phyloP scores from a whole-genome alignment of 2,329 filamentous ascomycete species.

The Diaporthe velutina region DNA sequence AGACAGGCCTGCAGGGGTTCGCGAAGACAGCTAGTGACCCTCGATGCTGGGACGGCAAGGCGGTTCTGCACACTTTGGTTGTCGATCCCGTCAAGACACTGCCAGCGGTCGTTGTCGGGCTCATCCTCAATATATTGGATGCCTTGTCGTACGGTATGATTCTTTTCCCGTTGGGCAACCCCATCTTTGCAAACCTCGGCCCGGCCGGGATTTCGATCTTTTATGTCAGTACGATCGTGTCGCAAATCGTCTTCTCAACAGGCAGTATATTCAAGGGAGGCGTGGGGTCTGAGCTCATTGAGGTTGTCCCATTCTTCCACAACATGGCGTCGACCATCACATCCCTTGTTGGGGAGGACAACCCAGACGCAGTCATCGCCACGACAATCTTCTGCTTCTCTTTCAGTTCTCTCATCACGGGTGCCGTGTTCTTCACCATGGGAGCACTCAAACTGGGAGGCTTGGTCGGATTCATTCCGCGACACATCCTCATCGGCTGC shows the following conservation, averaged over 20 bases:
- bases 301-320: slow-evolving; percentile 98
- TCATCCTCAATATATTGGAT: slow-evolving; percentile 93
- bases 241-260: slow-evolving; percentile 89
- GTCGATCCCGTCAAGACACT: slow-evolving; percentile 78
- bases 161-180: slow-evolving; percentile 89
- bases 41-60: slow-evolving; percentile 77
- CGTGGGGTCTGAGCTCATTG: slow-evolving; percentile 96
- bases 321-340: slow-evolving; percentile 96
- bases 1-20: slow-evolving; percentile 43
- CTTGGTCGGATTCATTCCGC: slow-evolving; percentile 95
- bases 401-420: slow-evolving; percentile 90
- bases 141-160: slow-evolving; percentile 98
- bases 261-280: slow-evolving; percentile 92
- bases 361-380: slow-evolving; percentile 88
- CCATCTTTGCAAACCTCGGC: slow-evolving; percentile 87
- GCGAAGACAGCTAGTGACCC: slow-evolving; percentile 64
- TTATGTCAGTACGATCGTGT: slow-evolving; percentile 96
- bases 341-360: slow-evolving; percentile 79
- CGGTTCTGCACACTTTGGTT: slow-evolving; percentile 74
- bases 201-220: slow-evolving; percentile 98
- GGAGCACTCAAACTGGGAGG: slow-evolving; percentile 89
- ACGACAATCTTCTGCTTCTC: slow-evolving; percentile 95
- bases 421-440: slow-evolving; percentile 91
- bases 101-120: slow-evolving; percentile 88
- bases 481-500: slow-evolving; percentile 95